Conservation (phyloP, 768 basidiomycete genomes). For the Lactifluus hygrophoroides region DNA sequence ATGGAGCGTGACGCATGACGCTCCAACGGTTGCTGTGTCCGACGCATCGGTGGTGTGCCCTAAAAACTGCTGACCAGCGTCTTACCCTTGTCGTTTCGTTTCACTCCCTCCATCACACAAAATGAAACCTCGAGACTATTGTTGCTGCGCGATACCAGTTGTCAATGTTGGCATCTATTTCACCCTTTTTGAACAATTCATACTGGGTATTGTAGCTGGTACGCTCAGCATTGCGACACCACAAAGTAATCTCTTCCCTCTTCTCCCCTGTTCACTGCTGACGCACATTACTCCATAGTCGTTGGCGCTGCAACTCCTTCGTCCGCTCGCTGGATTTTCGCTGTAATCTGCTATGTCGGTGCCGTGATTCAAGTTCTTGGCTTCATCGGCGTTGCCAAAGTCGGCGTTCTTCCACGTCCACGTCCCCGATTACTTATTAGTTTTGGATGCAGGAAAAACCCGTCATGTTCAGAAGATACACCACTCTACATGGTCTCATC, state of each 20-base stretch:
- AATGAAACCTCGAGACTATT: slow-evolving; percentile 80
- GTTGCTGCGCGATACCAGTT: slow-evolving; percentile 88
- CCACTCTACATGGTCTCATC: slow-evolving; percentile 51
- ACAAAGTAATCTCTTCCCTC: slow-evolving; percentile 44
- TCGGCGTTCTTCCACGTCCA: slow-evolving; percentile 27
- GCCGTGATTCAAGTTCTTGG: slow-evolving; percentile 75
- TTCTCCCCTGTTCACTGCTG: neutral
- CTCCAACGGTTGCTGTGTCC: neutral
- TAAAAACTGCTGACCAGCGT: too few relatives aligned
- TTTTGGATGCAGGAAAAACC: slow-evolving; percentile 47
- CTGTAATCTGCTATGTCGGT: slow-evolving; percentile 64
- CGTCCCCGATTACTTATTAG: neutral
- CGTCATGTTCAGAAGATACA: slow-evolving; percentile 57
- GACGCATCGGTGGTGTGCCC: too few relatives aligned
- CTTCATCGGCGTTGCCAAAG: slow-evolving; percentile 75
- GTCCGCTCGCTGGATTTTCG: slow-evolving; percentile 67
- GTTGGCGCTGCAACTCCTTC: slow-evolving; percentile 81
- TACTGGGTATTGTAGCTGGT: slow-evolving; percentile 56
- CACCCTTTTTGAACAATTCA: slow-evolving; percentile 68
- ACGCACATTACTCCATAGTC: slow-evolving; percentile 38
- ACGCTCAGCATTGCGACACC: slow-evolving; percentile 72
- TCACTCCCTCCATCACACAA: slow-evolving; percentile 12
- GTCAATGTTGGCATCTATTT: slow-evolving; percentile 87
- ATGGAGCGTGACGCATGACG: neutral
- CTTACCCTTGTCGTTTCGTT: neutral